Percentiles rank a stretch among this genome's conserved stretches.
Conservation (phyloP, 352 stramenopile genomes). For the Phytopythium vexans region DNA sequence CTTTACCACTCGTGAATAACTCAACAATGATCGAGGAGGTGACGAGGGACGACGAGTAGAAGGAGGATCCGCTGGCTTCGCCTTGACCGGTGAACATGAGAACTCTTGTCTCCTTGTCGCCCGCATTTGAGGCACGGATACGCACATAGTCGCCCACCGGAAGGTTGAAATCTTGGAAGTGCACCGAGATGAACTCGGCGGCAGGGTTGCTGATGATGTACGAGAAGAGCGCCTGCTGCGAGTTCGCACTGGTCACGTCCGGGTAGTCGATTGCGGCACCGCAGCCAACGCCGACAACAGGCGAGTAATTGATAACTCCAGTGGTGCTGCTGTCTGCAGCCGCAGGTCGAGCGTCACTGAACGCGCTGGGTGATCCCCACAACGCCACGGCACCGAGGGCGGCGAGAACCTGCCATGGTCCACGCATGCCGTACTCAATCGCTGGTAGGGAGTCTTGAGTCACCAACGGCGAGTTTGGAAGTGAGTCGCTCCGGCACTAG, state of each 20-base stretch:
- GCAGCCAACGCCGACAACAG: constrained; percentile 29
- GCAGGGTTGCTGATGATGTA: constrained; percentile 43
- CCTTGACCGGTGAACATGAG: constrained; percentile 34
- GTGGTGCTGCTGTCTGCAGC: neutral
- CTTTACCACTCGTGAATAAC: constrained; percentile 12
- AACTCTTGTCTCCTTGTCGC: constrained; percentile 16
- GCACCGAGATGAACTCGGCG: constrained; percentile 54
- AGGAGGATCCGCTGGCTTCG: constrained; percentile 7
- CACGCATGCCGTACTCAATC: no score
- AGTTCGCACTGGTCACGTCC: constrained; percentile 13
- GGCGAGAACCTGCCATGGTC: no score
- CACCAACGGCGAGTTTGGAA: no score
- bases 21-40: constrained; percentile 43
- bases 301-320: neutral
- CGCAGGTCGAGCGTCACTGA: no score
- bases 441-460: no score
- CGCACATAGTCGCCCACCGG: constrained; percentile 51
- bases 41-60: constrained; percentile 37
- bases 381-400: no score
- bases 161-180: constrained; percentile 69
- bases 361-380: no score
- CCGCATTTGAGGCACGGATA: constrained; percentile 27
- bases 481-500: no score
- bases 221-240: constrained; percentile 23
- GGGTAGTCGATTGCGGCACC: constrained; percentile 18